phyloP scores from a whole-genome alignment of 768 basidiomycete genomes.

The Auricularia sp. region DNA sequence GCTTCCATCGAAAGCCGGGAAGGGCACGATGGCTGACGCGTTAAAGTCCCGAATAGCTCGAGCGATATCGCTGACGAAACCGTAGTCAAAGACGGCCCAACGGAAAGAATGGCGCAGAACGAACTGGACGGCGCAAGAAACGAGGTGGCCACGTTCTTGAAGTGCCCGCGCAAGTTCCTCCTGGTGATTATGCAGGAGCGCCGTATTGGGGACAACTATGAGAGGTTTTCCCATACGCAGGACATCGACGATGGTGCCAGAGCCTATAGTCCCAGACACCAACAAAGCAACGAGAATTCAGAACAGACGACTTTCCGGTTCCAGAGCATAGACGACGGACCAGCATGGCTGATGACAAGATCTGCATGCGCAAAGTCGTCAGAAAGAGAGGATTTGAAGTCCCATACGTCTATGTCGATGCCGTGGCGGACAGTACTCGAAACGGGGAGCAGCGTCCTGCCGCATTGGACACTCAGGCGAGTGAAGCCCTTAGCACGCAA shows the following conservation, averaged over 20 bases:
- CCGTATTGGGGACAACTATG: constrained; percentile 83
- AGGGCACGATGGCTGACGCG: constrained; percentile 36
- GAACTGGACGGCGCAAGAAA: constrained; percentile 48
- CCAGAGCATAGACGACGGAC: constrained; percentile 32
- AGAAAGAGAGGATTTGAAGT: constrained; percentile 64
- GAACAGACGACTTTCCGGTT: neutral
- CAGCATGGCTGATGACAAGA: constrained; percentile 88
- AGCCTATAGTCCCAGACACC: constrained; percentile 40
- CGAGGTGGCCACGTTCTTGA: constrained; percentile 45
- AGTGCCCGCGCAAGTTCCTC: constrained; percentile 73
- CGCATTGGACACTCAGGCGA: constrained; percentile 65
- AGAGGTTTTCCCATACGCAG: constrained; percentile 65
- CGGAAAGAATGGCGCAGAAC: constrained; percentile 33
- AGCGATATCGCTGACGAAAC: constrained; percentile 29
- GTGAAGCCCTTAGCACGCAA: constrained; percentile 49
- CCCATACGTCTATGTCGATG: constrained; percentile 54
- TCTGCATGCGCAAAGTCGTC: constrained; percentile 57
- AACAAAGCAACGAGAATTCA: neutral
- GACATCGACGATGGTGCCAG: constrained; percentile 89
- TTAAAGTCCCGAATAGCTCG: constrained; percentile 43
- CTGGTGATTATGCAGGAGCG: constrained; percentile 89
- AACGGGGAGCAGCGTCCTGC: constrained; percentile 44
- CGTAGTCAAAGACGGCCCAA: neutral
- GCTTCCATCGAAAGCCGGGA: constrained; percentile 59
- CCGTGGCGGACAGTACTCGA: constrained; percentile 24